Evolutionary conservation across 176 grass and related monocot species (phyloP), one percentile per base, ranked within the genome.

Genomic region (Panicum miliaceum): DNA sequence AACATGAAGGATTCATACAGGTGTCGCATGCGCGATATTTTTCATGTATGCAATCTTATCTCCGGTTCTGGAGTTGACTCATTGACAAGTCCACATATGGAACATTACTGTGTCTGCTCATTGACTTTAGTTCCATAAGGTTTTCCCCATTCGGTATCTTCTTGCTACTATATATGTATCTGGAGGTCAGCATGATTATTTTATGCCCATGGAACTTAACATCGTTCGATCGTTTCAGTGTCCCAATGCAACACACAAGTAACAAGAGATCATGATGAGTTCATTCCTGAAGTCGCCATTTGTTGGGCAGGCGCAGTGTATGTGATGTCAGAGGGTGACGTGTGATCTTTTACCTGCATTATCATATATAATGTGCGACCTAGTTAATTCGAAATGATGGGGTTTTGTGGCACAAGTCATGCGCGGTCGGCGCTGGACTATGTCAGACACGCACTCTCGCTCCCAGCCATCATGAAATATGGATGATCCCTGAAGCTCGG

Each of bases 1-100:
- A 35, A 35, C 27, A 35, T 34, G 29, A 18, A 64, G 23, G 13
- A 64, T 64, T 18, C 58, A 64, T 1, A 64, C 27, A 64, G 12
- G 29, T 64, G 27, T 35, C 27, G 26, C 1, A 12, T 41, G 18
- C 3, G 35, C 2, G 19, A 19, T 68, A 68, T 40, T 38, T 63
- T 41, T 41, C 18, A 5, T 68, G 12, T 68, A 68, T 20, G 9
- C 15, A 67, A 68, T 68, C 3, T 68, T 22, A 65, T 65, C 64
- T 68, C 64, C 41, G 27, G 18, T 68, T 41, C 16, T 40, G 66
- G 18, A 5, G 65, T 68, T 68, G 37, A 69, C 66, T 23, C 20
- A 69, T 69, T n/a, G 66, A 69, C 10, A 72, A 72, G 43, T 72
- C 43, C 43, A 50, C 43, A 50, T 48, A 48, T 50, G 69, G 69